A percentile compares a stretch with the other conserved stretches of the same genome.
These are phyloP conservation scores for Mortierella alpina DNA, from an alignment of 192 early-diverging fungal species.

Conservation along the genomic window DNA sequence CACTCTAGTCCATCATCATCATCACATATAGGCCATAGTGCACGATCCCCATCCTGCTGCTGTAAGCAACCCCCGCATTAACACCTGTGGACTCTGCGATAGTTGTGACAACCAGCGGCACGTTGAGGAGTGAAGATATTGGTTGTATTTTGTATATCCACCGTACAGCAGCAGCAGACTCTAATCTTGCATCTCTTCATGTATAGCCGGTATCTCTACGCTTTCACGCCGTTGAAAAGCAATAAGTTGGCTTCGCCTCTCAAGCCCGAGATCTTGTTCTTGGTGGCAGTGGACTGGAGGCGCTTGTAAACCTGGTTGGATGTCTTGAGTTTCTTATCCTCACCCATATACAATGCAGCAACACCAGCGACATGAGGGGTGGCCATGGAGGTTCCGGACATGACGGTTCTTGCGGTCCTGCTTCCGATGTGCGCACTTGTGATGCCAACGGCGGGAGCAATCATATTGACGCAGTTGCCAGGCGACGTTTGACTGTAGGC, in stretches of 20 bases:
- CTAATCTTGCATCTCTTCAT: no score
- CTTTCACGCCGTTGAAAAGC: slow-evolving; percentile 65
- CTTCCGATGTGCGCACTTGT: slow-evolving; percentile 82
- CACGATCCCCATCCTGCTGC: no score
- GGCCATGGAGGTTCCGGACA: slow-evolving; percentile 97
- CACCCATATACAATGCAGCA: slow-evolving; percentile 75
- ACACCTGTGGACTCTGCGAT: no score
- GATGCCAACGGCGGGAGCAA: slow-evolving; percentile 91
- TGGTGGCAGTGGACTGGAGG: slow-evolving; percentile 63
- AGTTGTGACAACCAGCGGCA: no score
- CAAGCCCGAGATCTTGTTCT: slow-evolving; percentile 61
- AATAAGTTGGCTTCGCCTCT: slow-evolving; percentile 67
- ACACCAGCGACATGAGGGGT: slow-evolving; percentile 92
- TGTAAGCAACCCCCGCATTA: no score
- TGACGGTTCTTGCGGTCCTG: slow-evolving; percentile 80
- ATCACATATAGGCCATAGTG: no score
- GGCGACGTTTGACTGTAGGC: slow-evolving; percentile 85
- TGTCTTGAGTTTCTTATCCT: slow-evolving; percentile 43
- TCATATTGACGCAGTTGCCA: slow-evolving; percentile 94
- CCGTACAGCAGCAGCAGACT: no score
- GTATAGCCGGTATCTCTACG: background rate
- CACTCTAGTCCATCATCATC: no score
- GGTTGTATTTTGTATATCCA: no score
- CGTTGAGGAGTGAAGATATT: no score
- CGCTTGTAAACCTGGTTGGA: slow-evolving; percentile 68